These are phyloP conservation scores for Monascus ruber DNA, from an alignment of 2,329 filamentous ascomycete genomes.

Conservation along the genomic window DNA sequence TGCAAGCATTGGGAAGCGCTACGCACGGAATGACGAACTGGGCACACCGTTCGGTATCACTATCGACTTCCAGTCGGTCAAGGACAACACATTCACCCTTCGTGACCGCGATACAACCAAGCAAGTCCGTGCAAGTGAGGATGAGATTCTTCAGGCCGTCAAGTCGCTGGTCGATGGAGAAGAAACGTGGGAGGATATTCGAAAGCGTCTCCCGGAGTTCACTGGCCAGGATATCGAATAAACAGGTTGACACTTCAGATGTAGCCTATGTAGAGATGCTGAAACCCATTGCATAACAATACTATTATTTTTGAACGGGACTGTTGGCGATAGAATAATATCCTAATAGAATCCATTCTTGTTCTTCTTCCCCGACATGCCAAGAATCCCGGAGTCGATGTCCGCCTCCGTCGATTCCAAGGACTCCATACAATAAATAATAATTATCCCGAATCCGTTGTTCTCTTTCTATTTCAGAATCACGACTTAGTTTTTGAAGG, in stretches of 20 bases:
- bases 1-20: constrained; percentile 88
- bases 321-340: too few species aligned
- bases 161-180: constrained; percentile 51
- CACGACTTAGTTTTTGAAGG: not conserved
- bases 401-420: too few species aligned
- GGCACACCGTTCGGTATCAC: constrained; percentile 91
- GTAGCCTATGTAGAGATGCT: not conserved
- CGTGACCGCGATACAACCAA: constrained; percentile 82
- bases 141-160: constrained; percentile 67
- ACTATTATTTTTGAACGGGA: too few species aligned
- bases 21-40: constrained; percentile 87
- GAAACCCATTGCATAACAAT: too few species aligned
- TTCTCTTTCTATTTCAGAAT: not conserved
- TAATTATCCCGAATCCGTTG: too few species aligned
- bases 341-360: too few species aligned
- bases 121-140: constrained; percentile 75
- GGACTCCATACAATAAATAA: too few species aligned
- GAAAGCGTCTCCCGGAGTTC: constrained; percentile 70
- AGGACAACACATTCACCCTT: constrained; percentile 77
- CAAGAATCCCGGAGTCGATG: too few species aligned
- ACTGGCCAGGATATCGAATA: constrained; percentile 57
- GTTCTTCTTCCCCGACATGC: too few species aligned
- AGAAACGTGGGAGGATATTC: constrained; percentile 59
- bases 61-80: constrained; percentile 87
- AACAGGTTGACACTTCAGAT: constrained; percentile 1